Conservation (phyloP, 768 basidiomycete species). For the Hericium erinaceus region DNA sequence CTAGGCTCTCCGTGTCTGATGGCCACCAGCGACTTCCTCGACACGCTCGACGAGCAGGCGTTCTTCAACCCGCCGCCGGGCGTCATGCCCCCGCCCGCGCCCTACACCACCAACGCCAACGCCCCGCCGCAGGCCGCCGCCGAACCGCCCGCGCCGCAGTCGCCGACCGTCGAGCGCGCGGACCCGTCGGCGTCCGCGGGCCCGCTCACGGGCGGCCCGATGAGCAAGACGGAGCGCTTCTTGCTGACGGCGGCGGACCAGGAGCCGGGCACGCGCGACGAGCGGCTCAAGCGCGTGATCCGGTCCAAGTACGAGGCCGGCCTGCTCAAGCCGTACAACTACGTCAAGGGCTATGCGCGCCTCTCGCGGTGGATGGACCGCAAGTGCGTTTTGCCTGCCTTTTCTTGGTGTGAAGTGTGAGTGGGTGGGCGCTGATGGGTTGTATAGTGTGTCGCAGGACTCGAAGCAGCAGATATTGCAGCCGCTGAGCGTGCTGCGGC, state of each 20-base stretch:
- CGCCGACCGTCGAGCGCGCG: not conserved
- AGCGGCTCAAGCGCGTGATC: constrained; percentile 85
- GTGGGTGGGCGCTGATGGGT: not conserved
- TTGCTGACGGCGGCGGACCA: constrained; percentile 93
- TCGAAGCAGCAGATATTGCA: constrained; percentile 89
- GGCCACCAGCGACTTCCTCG: constrained; percentile 68
- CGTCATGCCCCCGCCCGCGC: constrained; percentile 26
- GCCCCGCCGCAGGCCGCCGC: constrained; percentile 2
- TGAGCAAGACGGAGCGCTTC: constrained; percentile 80
- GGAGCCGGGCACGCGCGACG: constrained; percentile 81
- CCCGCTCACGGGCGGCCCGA: constrained; percentile 53
- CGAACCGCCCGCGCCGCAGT: not conserved
- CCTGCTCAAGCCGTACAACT: constrained; percentile 89
- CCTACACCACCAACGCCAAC: constrained; percentile 15
- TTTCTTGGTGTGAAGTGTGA: not conserved
- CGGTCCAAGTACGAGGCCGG: constrained; percentile 96
- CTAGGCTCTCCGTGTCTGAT: not conserved
- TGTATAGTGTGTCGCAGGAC: constrained; percentile 70
- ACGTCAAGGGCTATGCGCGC: constrained; percentile 90
- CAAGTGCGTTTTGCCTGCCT: constrained; percentile 45
- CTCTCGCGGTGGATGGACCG: constrained; percentile 92
- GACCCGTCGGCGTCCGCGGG: constrained; percentile 11
- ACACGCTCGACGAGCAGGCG: constrained; percentile 76
- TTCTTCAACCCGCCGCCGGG: constrained; percentile 60
- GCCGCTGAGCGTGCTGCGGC: constrained; percentile 75